Evolutionary conservation across 2,329 filamentous ascomycete genomes (phyloP), one percentile per base, ranked within the genome.

Genomic region (Pestalotiopsis sp.): DNA sequence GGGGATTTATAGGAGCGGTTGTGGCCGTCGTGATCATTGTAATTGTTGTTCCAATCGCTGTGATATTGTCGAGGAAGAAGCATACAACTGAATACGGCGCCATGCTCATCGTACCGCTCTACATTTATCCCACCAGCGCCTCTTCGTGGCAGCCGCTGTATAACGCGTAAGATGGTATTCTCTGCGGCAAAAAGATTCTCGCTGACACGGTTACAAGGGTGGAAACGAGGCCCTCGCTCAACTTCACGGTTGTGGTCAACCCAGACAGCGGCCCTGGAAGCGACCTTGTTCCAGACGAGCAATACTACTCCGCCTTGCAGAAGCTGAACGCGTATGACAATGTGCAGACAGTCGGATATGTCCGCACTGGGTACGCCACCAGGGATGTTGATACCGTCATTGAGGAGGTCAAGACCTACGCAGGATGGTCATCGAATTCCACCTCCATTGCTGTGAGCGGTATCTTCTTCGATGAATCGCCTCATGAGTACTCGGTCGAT

Each of bases 171-270:
- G 60, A 39, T 23, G 6, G 14, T 45, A 17, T 31, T 52, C 45
- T 52, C 14, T n/a, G 9, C 4, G 6, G 11, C 17, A 52, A 5
- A 17, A 52, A n/a, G 11, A 52, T 9, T 52, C 17, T 52, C 17
- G 17, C 57, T 59, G 17, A 59, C 27, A 59, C 25, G 57, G 11
- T 23, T 27, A n/a, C 11, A 25, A 63, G 60, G 23, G 20, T 63
- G 9, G 60, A 38, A 38, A 12, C 31, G 31, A 25, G 60, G n/a
- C 27, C 60, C 27, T 20, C 31, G 13, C 60, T 63, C 14, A 63
- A 63, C 60, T 63, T 63, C 27, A 63, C 60, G 11, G 60, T 63
- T 36, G 31, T 63, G n/a, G 60, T 63, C 14, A 63, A 63, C 31
- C 60, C 60, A 12, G 20, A 13, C 60, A 63, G 60, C 38, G 60